Base-by-base conservation (phyloP, 164 flowering plant genomes). In the Stephania yunnanensis region DNA sequence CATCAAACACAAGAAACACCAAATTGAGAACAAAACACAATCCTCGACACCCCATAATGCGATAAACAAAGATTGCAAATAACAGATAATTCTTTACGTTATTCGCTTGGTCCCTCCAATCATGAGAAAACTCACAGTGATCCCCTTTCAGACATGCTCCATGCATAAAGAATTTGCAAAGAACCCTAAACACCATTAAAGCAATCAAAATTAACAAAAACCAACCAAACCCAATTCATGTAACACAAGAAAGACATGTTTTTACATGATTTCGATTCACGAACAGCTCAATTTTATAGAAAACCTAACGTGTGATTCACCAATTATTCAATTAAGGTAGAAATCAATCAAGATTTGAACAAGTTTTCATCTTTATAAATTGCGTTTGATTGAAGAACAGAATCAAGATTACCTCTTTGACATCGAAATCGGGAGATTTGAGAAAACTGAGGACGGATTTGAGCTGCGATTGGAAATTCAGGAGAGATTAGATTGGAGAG, bases 141-240 rank as follows among this genome's bases (percentile, higher is more conserved):
- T 94, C 98, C 78, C 98, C 97, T 86, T 94, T 94, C 36, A 92
- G 70, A 79, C 98, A 94, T 74, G 97, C 93, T 61, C 98, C 98
- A 75, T 91, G 97, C 8, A 83, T 86, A 84, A 88, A 94, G 81
- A 89, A 94, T 89, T 94, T 94, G 87, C 98, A 94, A 29, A 85
- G 92, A 71, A 89, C 82, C 88, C 97, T 94, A 84, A 68, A 73
- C 68, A 70, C 25, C 29, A 45, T 36, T 25, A 71, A 74, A 42
- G 1, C 7, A 58, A 61, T 17, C 55, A 15, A 50, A 50, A 48
- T 7, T 10, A 10, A 10, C 11, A 50, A 11, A 15, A 50, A 15
- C 12, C 55, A 9, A 11, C 15, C 55, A 50, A 50, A 50, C 22
- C 65, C 22, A 58, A 58, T 58, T 58, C 20, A 17, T 20, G 55